Base-by-base conservation (phyloP, 768 basidiomycete species). In the Favolaschia claudopus region DNA sequence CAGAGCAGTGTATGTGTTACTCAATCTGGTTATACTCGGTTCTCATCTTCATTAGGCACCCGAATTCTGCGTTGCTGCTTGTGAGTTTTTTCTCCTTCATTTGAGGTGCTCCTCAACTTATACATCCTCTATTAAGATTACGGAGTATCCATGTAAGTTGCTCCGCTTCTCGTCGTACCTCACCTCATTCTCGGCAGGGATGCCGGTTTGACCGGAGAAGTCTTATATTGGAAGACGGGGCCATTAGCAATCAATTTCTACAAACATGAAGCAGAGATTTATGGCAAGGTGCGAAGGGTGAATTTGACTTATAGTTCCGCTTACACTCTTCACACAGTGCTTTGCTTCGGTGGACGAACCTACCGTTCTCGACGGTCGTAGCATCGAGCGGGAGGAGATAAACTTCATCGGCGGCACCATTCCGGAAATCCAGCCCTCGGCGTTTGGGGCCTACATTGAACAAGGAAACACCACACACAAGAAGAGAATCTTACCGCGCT, bases 121-220 rank as follows among this genome's bases (percentile, higher is more conserved):
- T n/a, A n/a, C 34, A n/a, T 10, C 24, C 17, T 33, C 9, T 19
- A 19, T 13, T 17, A 20, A 45, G 43, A 45, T 28, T 52, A 52
- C 28, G 58, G 50, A 14, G 49, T 52, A 5, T 43, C 15, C 6
- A 22, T 59, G 58, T 58, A 24, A 50, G 48, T 38, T 9, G 24
- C 48, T 7, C 37, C 47, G 34, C 31, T 63, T 46, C 63, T 57
- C 37, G 49, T 66, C 32, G 58, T 48, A 25, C 62, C 64, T 9
- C 45, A 55, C 38, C 59, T 60, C 37, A 47, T 49, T 17, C 34
- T 64, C 39, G 51, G 19, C 27, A 61, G 61, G 24, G 29, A 63
- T 31, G 67, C 44, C 14, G 60, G 63, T 12, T 34, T 65, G 6
- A 68, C 67, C 17, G 67, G 69, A 9, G 61, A 55, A 31, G 48